Base-by-base conservation (phyloP, 1,139 yeast species). In the Candida dubliniensis region DNA sequence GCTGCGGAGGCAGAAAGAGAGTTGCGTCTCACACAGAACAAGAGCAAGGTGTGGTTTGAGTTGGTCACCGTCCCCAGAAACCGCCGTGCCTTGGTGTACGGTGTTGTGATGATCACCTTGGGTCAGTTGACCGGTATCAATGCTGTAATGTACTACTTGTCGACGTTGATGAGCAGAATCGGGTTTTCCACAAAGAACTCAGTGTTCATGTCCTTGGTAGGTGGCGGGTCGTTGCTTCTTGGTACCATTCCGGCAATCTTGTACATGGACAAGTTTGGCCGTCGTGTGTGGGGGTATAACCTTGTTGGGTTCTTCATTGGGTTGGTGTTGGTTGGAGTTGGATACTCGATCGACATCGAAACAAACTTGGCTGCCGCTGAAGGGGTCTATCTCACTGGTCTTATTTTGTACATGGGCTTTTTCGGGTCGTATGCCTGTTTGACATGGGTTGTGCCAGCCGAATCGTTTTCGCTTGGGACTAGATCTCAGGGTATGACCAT, bases 341-440 rank as follows among this genome's bases (percentile, higher is more conserved):
- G 84, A 26, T 73, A 74, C 55, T 61, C 60, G 37, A 71, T 79
- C 45, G 57, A 70, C 47, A 46, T 58, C 30, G 51, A 63, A 26
- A 66, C 66, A 27, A 50, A 69, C 40, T 64, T 71, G 29, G 62
- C 77, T 3, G 78, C 79, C 43, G 77, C 81, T 2, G 74, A 74
- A 51, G 87, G 84, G 44, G 70, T 76, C 9, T 81, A 79, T 57
- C 57, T 76, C 42, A 70, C 82, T 4, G 86, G 87, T 55, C 76
- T 84, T 48, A 77, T 81, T 44, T 60, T 81, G 18, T 82, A 82
- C 62, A 72, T 81, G 73, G 78, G 77, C 51, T 83, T 82, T 60
- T 81, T 81, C 44, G 82, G 86, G 34, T 78, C 82, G 38, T 84
- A 85, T 46, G 79, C 86, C 11, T 76, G 82, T 52, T 68, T 80